Base-by-base conservation (phyloP, 2,329 filamentous ascomycete species). In the Xylaria sp. region DNA sequence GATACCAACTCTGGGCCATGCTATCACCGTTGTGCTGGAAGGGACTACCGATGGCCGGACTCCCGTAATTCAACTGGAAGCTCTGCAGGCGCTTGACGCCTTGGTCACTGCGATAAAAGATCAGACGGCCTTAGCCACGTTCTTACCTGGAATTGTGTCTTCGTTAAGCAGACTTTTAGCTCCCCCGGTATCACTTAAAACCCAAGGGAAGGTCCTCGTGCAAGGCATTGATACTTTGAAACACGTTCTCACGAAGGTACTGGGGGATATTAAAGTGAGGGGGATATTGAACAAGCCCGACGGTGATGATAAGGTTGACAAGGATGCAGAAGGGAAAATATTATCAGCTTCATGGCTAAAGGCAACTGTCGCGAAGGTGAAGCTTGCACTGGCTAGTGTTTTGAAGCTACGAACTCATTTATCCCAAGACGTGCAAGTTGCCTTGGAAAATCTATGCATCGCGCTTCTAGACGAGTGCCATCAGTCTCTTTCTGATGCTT, bases 61-160 rank as follows among this genome's bases (percentile, higher is more conserved):
- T 0, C 82, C 88, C 45, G 83, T 86, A n/a, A 86, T 95, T 21
- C 94, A 95, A 75, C 77, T 91, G 4, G 87, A 91, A 71, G 92
- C 93, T 5, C 82, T 93, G 3, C 79, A 83, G 12, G 89, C 92
- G 6, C 78, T 98, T 1, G 81, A 87, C 59, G 82, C 87, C 0
- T 81, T 96, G 7, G 88, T 89, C 71, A 75, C 79, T 6, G 87
- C 89, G 24, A 85, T 97, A 51, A 89, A 86, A 61, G 91, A 96
- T 74, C 87, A 86, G 55, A 86, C 92, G n/a, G 89, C 92, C 2
- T 83, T 97, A 64, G 93, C 93, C 9, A 94, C 88, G 69, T 96
- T 99, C 75, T 84, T 98, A 50, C 96, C 97, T 0, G 93, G 94
- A 9, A 93, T 93, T 0, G 88, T 97, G 0, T 98, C 96, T 2